Base-by-base conservation (phyloP, 495 filamentous ascomycete species). In the Trichoderma gamsii region DNA sequence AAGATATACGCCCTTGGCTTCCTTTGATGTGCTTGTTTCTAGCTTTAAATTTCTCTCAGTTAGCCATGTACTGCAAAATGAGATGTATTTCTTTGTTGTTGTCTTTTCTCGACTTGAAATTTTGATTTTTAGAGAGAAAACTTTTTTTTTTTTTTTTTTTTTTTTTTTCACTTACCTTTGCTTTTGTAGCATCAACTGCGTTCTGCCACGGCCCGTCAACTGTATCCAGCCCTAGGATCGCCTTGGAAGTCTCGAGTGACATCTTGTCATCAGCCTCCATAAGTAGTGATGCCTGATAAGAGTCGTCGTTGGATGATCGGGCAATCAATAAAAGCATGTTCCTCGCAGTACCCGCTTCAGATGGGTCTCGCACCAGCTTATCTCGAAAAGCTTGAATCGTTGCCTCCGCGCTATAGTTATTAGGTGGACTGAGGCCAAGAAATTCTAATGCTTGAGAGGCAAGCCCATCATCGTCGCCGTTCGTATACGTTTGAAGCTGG, bases 211-310 rank as follows among this genome's bases (percentile, higher is more conserved):
- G 23, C 16, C 56, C 56, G n/a, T 59, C 51, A 5, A 59, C n/a
- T 12, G 25, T 29, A 7, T 61, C n/a, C 29, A 61, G 11, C 8
- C 56, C 25, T 5, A 61, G 23, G 9, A 61, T 16, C 12, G 12
- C 25, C 25, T 29, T 61, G 23, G 25, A 61, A 3, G 56, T 61
- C 27, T 61, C 23, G 2, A 61, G 27, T 8, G 56, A 29, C 56
- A 61, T 65, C 32, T 65, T 46, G 38, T 32, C 9, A 23, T 38
- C 66, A 41, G 66, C 66, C 41, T 59, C 66, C 25, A 68, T 9
- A 4, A 68, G 11, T 6, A 63, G 51, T 15, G 46, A 51, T n/a
- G 23, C 32, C 7, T 64, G 56, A 4, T 43, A 43, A 61, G 41
- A 32, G 21, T 46, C 65, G 52, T 66, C 44, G 8, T 66, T 46